Conservation (phyloP, 805 yeast genomes). For the Nematodospora valgi region DNA sequence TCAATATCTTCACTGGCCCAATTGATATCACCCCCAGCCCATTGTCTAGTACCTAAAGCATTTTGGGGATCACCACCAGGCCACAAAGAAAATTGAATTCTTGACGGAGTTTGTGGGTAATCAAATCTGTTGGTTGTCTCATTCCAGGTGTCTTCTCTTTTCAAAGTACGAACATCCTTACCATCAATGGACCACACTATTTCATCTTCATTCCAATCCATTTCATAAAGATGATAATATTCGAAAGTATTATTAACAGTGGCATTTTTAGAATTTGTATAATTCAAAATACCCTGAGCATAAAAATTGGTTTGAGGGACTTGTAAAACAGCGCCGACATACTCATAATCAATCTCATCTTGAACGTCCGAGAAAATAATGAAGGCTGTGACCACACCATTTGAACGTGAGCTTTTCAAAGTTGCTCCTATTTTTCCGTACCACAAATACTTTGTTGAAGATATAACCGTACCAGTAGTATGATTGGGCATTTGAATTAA, state of each 20-base stretch:
- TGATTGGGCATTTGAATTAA: constrained; percentile 74
- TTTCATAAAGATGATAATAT: constrained; percentile 68
- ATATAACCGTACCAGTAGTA: constrained; percentile 73
- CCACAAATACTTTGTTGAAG: constrained; percentile 80
- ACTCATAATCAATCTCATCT: constrained; percentile 90
- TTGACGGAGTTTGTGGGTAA: constrained; percentile 73
- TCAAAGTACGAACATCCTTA: constrained; percentile 57
- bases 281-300: constrained; percentile 69
- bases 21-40: constrained; percentile 86
- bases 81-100: constrained; percentile 73
- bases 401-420: constrained; percentile 68
- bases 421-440: constrained; percentile 75
- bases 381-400: constrained; percentile 82
- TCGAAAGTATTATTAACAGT: constrained; percentile 53
- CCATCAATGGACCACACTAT: constrained; percentile 77
- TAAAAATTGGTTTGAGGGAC: constrained; percentile 77
- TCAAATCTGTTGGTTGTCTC: constrained; percentile 53
- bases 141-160: constrained; percentile 58
- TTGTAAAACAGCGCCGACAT: constrained; percentile 70
- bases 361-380: constrained; percentile 79
- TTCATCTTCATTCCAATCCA: constrained; percentile 79
- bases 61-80: constrained; percentile 63
- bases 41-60: constrained; percentile 63
- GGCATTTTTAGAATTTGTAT: constrained; percentile 51
- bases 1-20: constrained; percentile 77